A percentile compares a stretch with the other conserved stretches of the same genome.
Evolutionary conservation across 176 grass and related monocot species (phyloP).

Genomic region (Musa acuminata): DNA sequence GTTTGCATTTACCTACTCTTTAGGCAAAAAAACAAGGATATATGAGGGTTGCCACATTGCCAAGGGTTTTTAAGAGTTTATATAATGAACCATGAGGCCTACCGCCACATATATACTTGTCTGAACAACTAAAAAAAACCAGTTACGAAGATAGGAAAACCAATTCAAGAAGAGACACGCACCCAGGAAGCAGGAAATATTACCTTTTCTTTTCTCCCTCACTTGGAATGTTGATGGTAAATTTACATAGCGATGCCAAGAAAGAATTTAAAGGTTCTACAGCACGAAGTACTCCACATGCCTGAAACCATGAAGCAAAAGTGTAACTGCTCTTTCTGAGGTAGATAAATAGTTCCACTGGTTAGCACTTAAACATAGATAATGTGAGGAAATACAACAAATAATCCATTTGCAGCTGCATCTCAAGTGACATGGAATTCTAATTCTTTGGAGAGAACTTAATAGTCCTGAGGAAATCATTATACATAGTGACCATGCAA

Average conservation of each 20-base stretch:
- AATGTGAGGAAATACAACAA: background rate
- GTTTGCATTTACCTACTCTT: too few species aligned
- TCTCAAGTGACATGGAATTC: background rate
- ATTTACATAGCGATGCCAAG: conserved; percentile 97
- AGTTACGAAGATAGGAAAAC: background rate
- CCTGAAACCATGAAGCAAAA: conserved; percentile 44
- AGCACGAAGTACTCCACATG: conserved; percentile 89
- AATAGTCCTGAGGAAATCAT: background rate
- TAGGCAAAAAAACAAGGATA: too few species aligned
- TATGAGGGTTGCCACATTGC: too few species aligned
- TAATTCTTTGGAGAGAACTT: background rate
- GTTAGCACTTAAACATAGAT: background rate
- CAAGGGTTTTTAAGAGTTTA: too few species aligned
- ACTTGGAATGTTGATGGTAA: conserved; percentile 89
- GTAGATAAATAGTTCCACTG: background rate
- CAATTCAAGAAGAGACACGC: background rate
- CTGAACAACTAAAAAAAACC: background rate
- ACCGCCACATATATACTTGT: too few species aligned
- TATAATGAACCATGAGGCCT: too few species aligned
- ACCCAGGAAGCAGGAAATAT: background rate
- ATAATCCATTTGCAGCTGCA: background rate
- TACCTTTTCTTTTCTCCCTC: conserved; percentile 95
- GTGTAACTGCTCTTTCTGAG: background rate
- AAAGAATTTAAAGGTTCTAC: conserved; percentile 96
- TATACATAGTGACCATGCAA: background rate